Percentiles rank a stretch among this genome's conserved stretches.
Conservation (phyloP, 192 early-diverging fungal species). For the Pilaira anomala region DNA sequence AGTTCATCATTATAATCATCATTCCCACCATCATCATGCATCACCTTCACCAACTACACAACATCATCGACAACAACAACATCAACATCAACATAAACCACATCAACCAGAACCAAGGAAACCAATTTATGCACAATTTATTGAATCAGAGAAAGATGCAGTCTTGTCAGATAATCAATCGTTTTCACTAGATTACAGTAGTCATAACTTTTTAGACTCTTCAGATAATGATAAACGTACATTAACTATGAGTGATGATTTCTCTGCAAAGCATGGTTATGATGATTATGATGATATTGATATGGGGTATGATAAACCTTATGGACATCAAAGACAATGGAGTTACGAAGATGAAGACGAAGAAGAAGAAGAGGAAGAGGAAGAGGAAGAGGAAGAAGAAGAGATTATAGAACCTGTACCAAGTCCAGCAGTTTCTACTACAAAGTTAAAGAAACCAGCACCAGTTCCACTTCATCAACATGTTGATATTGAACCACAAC, state of each 20-base stretch:
- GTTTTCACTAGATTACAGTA: conserved; percentile 3
- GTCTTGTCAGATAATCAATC: not conserved
- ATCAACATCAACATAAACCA: no score
- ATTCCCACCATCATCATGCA: no score
- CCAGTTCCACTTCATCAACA: not conserved
- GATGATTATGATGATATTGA: conserved; percentile 3
- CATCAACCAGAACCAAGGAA: conserved; percentile 1
- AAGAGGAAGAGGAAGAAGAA: no score
- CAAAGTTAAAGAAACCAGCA: not conserved
- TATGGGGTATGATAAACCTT: conserved; percentile 1
- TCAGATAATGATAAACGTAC: conserved; percentile 2
- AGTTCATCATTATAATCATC: conserved; percentile 17
- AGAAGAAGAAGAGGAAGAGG: not conserved
- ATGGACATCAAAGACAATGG: not conserved
- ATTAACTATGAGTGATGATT: conserved; percentile 9
- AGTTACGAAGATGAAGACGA: not conserved
- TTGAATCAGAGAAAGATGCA: conserved; percentile 13
- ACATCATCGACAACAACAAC: no score
- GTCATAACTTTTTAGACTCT: not conserved
- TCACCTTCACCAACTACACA: no score
- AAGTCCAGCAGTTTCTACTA: not conserved
- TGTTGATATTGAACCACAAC: not conserved
- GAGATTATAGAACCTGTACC: no score
- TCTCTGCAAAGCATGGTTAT: conserved; percentile 8
- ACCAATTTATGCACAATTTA: conserved; percentile 20